A percentile compares a stretch with the other conserved stretches of the same genome.
Conservation (phyloP, 2,329 filamentous ascomycete species). For the Cordyceps fumosorosea region DNA sequence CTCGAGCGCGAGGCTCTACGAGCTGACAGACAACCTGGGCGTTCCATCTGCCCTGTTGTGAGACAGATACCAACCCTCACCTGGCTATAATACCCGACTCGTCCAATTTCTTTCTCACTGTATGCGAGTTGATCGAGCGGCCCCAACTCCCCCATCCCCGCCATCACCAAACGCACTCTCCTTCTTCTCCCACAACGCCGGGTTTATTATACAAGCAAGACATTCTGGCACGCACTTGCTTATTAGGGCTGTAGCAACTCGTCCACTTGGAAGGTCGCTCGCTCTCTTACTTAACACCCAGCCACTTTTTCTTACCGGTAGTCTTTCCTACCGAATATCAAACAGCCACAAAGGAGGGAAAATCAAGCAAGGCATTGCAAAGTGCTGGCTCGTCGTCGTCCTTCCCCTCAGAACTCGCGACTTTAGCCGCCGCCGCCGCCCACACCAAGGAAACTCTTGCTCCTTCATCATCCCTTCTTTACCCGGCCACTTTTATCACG, state of each 20-base stretch:
- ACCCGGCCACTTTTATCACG: slow-evolving; percentile 7
- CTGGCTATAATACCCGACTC: slow-evolving; percentile 6
- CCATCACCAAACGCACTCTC: background rate
- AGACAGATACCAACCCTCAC: slow-evolving; percentile 2
- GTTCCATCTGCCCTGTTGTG: background rate
- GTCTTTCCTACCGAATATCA: background rate
- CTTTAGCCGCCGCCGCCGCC: background rate
- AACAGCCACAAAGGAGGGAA: background rate
- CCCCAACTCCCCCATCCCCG: background rate
- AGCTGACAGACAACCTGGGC: background rate
- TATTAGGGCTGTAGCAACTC: background rate
- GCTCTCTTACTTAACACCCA: background rate
- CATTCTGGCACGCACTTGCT: background rate
- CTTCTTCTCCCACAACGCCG: background rate
- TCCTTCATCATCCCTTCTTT: background rate
- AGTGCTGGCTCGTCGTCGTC: background rate
- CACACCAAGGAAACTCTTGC: background rate
- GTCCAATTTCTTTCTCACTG: background rate
- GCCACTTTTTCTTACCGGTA: background rate
- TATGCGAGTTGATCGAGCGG: background rate
- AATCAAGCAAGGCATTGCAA: background rate
- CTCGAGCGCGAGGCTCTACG: background rate
- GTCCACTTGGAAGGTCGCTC: background rate
- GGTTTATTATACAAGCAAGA: background rate
- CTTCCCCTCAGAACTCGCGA: background rate